Percentiles rank a stretch among this genome's conserved stretches.
Evolutionary conservation across 106 monocot genomes (phyloP).

Genomic region (Narthecium ossifragum): DNA sequence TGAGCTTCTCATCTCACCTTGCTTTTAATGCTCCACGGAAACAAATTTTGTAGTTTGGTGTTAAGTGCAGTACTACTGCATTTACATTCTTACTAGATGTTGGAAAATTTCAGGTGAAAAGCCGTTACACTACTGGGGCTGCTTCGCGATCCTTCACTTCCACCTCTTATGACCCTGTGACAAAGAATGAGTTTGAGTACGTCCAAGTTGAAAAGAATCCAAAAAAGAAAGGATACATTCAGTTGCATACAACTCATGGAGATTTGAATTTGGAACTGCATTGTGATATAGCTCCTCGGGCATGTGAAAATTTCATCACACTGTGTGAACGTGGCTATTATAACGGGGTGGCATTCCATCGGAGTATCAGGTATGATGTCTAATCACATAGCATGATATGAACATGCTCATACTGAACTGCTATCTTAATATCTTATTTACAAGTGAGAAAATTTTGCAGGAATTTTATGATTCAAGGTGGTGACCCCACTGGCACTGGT

Average conservation of each 20-base stretch:
- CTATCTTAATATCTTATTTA: no score
- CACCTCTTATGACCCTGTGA: conserved; percentile 91
- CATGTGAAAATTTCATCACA: conserved; percentile 97
- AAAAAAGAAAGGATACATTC: conserved; percentile 96
- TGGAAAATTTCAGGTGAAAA: conserved; percentile 67
- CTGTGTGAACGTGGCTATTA: conserved; percentile 98
- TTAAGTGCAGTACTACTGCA: not conserved
- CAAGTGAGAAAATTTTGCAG: no score
- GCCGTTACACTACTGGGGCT: conserved; percentile 79
- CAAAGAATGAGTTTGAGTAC: conserved; percentile 91
- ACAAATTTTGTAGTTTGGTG: no score
- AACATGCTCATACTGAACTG: no score
- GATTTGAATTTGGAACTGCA: conserved; percentile 92
- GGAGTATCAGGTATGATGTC: conserved; percentile 78
- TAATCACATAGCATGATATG: no score
- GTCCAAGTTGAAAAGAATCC: conserved; percentile 92
- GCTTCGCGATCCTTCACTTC: conserved; percentile 97
- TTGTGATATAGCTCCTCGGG: conserved; percentile 85
- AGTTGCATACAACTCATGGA: conserved; percentile 93
- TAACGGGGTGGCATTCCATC: conserved; percentile 81
- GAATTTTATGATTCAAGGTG: conserved; percentile 99
- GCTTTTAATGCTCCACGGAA: not conserved
- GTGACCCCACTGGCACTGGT: conserved; percentile 92
- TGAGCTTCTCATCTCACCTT: conserved; percentile 12
- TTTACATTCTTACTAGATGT: not conserved